Evolutionary conservation across 345 rosid species (phyloP).

Genomic region (Eutrema japonicum): DNA sequence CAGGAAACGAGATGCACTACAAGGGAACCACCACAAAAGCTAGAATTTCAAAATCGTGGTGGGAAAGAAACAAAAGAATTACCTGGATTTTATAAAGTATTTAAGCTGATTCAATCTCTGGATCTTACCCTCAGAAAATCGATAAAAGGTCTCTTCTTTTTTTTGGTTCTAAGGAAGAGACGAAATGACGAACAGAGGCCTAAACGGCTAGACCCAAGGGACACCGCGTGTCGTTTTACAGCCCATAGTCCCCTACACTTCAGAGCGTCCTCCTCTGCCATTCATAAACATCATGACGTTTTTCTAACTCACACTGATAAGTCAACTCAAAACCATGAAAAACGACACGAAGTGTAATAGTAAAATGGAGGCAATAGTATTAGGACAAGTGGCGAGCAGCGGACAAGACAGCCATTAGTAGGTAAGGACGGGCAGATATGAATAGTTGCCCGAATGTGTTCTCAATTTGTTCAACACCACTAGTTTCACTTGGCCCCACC

Average conservation of each 20-base stretch:
- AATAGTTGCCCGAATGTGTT: constrained; percentile 41
- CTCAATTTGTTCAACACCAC: constrained; percentile 29
- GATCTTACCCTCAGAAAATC: constrained; percentile 41
- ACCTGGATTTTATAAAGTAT: constrained; percentile 14
- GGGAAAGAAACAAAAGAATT: background rate
- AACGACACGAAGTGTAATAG: constrained; percentile 28
- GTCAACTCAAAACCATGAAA: constrained; percentile 16
- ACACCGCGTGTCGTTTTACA: constrained; percentile 17
- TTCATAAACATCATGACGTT: background rate
- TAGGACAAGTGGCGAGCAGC: constrained; percentile 36
- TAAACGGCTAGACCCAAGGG: constrained; percentile 11
- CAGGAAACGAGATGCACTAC: constrained; percentile 12
- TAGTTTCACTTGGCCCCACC: constrained; percentile 20
- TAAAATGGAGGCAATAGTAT: background rate
- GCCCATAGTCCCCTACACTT: background rate
- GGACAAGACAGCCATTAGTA: constrained; percentile 24
- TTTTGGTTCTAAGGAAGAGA: constrained; percentile 9
- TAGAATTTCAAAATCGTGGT: constrained; percentile 20
- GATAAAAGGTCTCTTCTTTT: constrained; percentile 21
- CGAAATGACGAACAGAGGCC: constrained; percentile 39
- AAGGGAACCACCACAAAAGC: background rate
- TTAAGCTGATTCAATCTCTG: constrained; percentile 43
- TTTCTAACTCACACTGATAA: constrained; percentile 1
- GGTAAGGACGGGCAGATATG: constrained; percentile 42
- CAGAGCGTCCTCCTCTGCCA: background rate